phyloP scores from a whole-genome alignment of 495 filamentous ascomycete species.

The Gamarada debralockiae region DNA sequence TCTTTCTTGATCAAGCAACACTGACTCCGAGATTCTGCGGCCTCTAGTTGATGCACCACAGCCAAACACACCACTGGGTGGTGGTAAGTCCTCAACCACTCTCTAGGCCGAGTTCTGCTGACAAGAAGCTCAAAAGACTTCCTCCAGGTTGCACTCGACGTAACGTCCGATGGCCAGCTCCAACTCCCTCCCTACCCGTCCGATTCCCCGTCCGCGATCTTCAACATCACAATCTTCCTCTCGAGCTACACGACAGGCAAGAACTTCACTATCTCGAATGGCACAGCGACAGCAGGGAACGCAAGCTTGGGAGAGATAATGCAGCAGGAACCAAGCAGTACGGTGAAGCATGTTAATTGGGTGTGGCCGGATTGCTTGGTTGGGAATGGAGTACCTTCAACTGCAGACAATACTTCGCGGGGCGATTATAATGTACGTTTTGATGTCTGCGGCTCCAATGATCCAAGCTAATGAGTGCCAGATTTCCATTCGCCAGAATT shows the following conservation, averaged over 20 bases:
- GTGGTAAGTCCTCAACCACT: slow-evolving; percentile 41
- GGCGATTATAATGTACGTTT: slow-evolving; percentile 46
- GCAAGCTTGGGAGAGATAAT: slow-evolving; percentile 59
- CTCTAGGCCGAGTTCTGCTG: slow-evolving; percentile 1
- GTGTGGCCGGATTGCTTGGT: slow-evolving; percentile 62
- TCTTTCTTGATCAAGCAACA: too few species aligned
- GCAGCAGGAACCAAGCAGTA: slow-evolving; percentile 55
- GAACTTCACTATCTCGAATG: slow-evolving; percentile 68
- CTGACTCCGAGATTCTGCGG: too few species aligned
- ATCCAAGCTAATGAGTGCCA: slow-evolving; percentile 18
- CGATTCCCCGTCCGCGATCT: slow-evolving; percentile 47
- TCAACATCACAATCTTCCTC: slow-evolving; percentile 63
- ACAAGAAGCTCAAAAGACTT: slow-evolving; percentile 42
- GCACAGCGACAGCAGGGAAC: slow-evolving; percentile 48
- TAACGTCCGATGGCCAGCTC: slow-evolving; percentile 59
- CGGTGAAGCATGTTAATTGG: slow-evolving; percentile 69
- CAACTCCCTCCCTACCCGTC: slow-evolving; percentile 49
- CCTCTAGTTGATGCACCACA: slow-evolving; percentile 65
- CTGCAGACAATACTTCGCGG: slow-evolving; percentile 33
- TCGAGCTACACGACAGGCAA: slow-evolving; percentile 53
- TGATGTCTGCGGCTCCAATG: background rate
- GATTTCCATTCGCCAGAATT: slow-evolving; percentile 66
- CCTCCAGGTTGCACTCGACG: slow-evolving; percentile 63
- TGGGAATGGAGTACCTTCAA: slow-evolving; percentile 40
- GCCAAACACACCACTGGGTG: slow-evolving; percentile 62